A percentile compares a stretch with the other conserved stretches of the same genome.
phyloP scores from a whole-genome alignment of 1,284 basidiomycete species.

The Ustanciosporium gigantosporum region DNA sequence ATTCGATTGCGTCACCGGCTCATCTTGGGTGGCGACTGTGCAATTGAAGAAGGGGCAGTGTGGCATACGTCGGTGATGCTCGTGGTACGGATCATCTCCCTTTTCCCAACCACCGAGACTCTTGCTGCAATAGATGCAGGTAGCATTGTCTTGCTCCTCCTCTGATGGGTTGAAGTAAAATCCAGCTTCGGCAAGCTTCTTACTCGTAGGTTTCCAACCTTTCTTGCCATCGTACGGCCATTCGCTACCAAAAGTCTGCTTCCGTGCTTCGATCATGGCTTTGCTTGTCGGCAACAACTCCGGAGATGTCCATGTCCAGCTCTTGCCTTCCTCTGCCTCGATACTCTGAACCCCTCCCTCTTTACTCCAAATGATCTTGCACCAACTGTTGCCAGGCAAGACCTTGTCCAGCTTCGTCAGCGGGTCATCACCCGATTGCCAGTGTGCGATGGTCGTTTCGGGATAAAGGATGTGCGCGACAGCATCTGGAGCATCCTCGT shows the following conservation, averaged over 20 bases:
- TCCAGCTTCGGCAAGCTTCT: constrained; percentile 59
- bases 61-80: constrained; percentile 53
- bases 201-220: constrained; percentile 60
- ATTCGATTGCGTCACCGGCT: neutral
- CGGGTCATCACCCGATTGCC: constrained; percentile 49
- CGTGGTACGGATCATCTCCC: constrained; percentile 57
- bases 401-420: constrained; percentile 25
- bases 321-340: constrained; percentile 5
- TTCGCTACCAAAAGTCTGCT: constrained; percentile 50
- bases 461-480: constrained; percentile 49
- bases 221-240: constrained; percentile 59
- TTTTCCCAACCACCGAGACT: constrained; percentile 59
- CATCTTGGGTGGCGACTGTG: constrained; percentile 3
- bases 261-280: constrained; percentile 48
- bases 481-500: constrained; percentile 33
- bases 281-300: constrained; percentile 50
- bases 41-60: constrained; percentile 59
- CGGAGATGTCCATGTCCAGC: constrained; percentile 26
- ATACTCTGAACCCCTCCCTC: neutral
- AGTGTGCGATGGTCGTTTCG: constrained; percentile 41
- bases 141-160: constrained; percentile 53
- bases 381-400: constrained; percentile 39
- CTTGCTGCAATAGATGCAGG: constrained; percentile 57
- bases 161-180: constrained; percentile 55
- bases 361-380: constrained; percentile 33